phyloP scores from a whole-genome alignment of 495 filamentous ascomycete genomes.

The Oleoguttula mirabilis region DNA sequence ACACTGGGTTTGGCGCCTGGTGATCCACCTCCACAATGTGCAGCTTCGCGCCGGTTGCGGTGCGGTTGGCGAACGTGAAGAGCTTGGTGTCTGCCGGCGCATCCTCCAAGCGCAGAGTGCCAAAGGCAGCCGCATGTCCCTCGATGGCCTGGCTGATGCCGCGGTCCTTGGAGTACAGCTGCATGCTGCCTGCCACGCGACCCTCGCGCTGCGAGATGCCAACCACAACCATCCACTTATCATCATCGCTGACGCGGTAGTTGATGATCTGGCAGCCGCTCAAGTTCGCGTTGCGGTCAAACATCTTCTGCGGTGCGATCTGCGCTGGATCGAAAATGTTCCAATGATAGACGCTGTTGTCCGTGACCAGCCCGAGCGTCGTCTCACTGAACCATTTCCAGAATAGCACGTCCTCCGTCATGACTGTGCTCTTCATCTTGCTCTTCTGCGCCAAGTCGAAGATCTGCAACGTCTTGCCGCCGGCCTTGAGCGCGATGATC shows the following conservation, averaged over 20 bases:
- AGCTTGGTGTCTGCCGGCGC: constrained; percentile 84
- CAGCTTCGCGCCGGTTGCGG: constrained; percentile 78
- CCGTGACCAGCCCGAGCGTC: constrained; percentile 78
- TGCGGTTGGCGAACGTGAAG: constrained; percentile 91
- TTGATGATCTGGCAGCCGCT: constrained; percentile 97
- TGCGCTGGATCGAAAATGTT: constrained; percentile 77
- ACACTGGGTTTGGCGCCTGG: constrained; percentile 69
- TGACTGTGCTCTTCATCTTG: constrained; percentile 87
- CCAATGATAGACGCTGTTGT: constrained; percentile 89
- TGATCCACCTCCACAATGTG: constrained; percentile 98
- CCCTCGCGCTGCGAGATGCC: constrained; percentile 89
- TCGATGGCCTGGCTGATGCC: constrained; percentile 97
- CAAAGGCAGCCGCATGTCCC: constrained; percentile 93
- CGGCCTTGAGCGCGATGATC: constrained; percentile 92
- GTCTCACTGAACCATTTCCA: constrained; percentile 98
- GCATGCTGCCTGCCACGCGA: constrained; percentile 88
- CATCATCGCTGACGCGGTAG: constrained; percentile 89
- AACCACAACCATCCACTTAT: constrained; percentile 96
- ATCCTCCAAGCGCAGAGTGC: constrained; percentile 74
- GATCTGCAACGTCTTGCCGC: constrained; percentile 86
- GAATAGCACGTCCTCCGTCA: constrained; percentile 94
- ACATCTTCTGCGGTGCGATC: constrained; percentile 70
- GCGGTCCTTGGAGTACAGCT: constrained; percentile 88
- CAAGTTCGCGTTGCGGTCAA: constrained; percentile 84
- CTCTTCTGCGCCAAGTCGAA: constrained; percentile 83